Conservation (phyloP, 768 basidiomycete genomes). For the Baorangia bicolor region DNA sequence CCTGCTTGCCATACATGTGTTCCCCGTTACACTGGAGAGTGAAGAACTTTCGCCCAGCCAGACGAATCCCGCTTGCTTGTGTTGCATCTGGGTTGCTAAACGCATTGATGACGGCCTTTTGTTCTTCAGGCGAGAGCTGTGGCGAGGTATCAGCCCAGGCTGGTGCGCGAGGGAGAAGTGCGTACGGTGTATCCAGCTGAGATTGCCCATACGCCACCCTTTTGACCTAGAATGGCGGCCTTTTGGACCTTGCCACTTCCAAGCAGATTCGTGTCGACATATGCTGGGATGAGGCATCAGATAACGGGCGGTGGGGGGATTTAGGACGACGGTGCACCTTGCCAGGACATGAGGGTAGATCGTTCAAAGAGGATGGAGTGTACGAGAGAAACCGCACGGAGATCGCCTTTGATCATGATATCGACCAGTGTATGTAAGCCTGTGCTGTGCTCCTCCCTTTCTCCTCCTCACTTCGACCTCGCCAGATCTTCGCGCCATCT, state of each 20-base stretch:
- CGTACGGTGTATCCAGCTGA: constrained; percentile 23
- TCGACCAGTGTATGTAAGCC: constrained; percentile 30
- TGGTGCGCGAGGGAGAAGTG: neutral
- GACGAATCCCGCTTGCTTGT: constrained; percentile 59
- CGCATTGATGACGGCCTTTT: constrained; percentile 33
- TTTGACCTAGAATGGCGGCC: constrained; percentile 53
- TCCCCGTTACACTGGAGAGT: constrained; percentile 47
- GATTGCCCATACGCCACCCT: constrained; percentile 32
- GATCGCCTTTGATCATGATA: constrained; percentile 36
- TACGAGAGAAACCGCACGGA: constrained; percentile 8
- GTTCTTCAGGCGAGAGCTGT: constrained; percentile 24
- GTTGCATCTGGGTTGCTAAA: constrained; percentile 42
- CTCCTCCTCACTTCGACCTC: neutral
- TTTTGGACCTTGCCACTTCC: constrained; percentile 65
- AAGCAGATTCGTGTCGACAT: constrained; percentile 80
- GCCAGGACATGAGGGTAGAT: constrained; percentile 61
- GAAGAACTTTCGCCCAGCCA: constrained; percentile 77
- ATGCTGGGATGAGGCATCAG: constrained; percentile 55
- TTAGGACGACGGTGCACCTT: constrained; percentile 49
- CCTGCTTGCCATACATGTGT: constrained; percentile 75
- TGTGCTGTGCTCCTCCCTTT: constrained; percentile 11
- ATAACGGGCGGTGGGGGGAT: neutral
- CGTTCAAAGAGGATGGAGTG: constrained; percentile 3
- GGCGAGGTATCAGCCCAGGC: neutral
- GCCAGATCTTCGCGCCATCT: neutral